phyloP scores from a whole-genome alignment of 1,284 basidiomycete genomes.

The Cutaneotrichosporon cutaneum region DNA sequence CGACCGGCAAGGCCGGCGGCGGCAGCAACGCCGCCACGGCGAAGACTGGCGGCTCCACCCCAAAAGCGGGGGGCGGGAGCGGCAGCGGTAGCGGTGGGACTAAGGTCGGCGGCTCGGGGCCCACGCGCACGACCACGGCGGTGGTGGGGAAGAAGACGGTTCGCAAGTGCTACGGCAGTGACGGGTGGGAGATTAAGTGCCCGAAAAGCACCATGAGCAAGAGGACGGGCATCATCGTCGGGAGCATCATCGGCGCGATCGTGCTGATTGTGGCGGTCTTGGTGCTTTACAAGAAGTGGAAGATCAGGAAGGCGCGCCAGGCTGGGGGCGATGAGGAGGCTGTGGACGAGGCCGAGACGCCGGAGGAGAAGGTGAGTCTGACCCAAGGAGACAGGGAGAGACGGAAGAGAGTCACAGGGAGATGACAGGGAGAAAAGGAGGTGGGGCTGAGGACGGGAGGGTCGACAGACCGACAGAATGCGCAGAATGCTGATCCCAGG shows the following conservation, averaged over 20 bases:
- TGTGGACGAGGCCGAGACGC: not conserved
- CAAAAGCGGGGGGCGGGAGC: not conserved
- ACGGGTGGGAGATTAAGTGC: not conserved
- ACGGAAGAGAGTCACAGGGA: not conserved
- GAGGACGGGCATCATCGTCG: not conserved
- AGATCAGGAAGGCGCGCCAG: slow-evolving; percentile 6
- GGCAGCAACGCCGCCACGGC: not conserved
- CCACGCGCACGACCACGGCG: not conserved
- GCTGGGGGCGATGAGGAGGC: not conserved
- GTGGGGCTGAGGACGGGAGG: too few species aligned
- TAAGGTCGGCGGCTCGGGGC: not conserved
- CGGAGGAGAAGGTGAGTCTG: slow-evolving; percentile 1
- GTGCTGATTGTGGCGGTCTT: not conserved
- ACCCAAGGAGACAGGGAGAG: not conserved
- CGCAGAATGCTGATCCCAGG: not conserved
- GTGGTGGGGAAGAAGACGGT: not conserved
- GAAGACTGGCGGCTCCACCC: not conserved
- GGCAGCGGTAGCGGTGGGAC: not conserved
- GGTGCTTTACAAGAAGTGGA: not conserved
- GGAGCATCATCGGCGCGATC: not conserved
- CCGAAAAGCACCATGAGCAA: not conserved
- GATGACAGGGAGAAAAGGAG: too few species aligned
- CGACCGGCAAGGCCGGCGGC: not conserved
- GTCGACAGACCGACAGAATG: too few species aligned
- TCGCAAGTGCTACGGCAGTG: not conserved